Conservation (phyloP, 1,139 yeast genomes). For the Suhomyces taliae region DNA sequence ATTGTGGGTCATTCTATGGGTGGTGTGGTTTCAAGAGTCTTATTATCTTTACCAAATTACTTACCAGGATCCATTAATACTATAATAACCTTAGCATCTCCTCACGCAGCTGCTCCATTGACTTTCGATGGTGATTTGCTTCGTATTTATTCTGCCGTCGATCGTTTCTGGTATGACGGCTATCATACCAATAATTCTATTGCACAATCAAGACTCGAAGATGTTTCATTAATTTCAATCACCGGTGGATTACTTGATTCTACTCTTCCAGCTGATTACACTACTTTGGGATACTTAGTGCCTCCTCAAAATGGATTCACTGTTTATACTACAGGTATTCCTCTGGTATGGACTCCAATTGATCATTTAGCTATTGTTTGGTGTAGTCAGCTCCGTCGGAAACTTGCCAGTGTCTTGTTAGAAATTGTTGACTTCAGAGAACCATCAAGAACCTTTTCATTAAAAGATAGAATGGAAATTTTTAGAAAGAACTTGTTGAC, state of each 20-base stretch:
- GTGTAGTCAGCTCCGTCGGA: constrained; percentile 85
- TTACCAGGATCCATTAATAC: constrained; percentile 72
- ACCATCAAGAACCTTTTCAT: constrained; percentile 47
- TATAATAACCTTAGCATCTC: constrained; percentile 84
- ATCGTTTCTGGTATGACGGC: constrained; percentile 78
- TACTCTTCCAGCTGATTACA: constrained; percentile 90
- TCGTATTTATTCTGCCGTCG: constrained; percentile 69
- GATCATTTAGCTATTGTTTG: constrained; percentile 97
- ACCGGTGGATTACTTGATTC: constrained; percentile 89
- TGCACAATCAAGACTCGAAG: constrained; percentile 41
- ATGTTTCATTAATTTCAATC: constrained; percentile 67
- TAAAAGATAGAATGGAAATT: constrained; percentile 56
- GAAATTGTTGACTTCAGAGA: constrained; percentile 53
- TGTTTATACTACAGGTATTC: constrained; percentile 82
- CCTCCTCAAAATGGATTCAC: constrained; percentile 81
- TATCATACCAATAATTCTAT: constrained; percentile 19
- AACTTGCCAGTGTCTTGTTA: constrained; percentile 58
- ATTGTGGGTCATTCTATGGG: constrained; percentile 96
- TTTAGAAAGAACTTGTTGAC: constrained; percentile 54
- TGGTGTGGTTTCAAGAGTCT: constrained; percentile 83
- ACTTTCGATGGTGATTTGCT: constrained; percentile 90
- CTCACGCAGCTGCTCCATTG: constrained; percentile 93
- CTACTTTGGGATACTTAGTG: constrained; percentile 69
- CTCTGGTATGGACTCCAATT: constrained; percentile 90
- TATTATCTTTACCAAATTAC: constrained; percentile 79